Percentiles rank a stretch among this genome's conserved stretches.
These are phyloP conservation scores for Brassica juncea DNA, from an alignment of 345 rosid genomes.

Conservation along the genomic window DNA sequence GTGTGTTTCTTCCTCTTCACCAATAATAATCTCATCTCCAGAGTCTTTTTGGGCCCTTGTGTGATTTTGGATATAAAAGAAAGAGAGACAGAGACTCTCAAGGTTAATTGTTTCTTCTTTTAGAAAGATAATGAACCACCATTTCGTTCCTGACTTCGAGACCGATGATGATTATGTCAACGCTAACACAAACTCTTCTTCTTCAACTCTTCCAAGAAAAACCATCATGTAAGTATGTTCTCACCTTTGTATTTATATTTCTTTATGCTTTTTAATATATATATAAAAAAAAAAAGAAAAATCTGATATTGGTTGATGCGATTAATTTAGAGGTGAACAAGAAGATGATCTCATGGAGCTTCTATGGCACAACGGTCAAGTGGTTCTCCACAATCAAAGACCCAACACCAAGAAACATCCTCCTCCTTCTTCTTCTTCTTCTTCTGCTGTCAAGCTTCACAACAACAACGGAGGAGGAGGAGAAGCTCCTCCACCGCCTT, in stretches of 20 bases:
- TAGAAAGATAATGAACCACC: conserved; percentile 47
- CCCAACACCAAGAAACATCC: conserved; percentile 51
- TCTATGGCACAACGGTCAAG: conserved; percentile 91
- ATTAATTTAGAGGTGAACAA: conserved; percentile 41
- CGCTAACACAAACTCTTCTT: conserved; percentile 34
- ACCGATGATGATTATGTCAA: conserved; percentile 53
- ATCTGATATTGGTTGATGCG: not conserved
- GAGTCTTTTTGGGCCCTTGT: conserved; percentile 18
- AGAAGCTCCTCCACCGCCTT: conserved; percentile 10
- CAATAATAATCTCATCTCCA: not conserved
- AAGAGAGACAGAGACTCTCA: not conserved
- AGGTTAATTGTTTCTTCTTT: not conserved
- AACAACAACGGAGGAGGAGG: not conserved
- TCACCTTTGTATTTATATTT: not conserved
- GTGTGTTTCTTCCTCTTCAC: not conserved
- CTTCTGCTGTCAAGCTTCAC: conserved; percentile 1
- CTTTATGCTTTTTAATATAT: not conserved
- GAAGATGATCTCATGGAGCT: conserved; percentile 79
- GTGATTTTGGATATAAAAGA: not conserved
- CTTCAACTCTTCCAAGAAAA: conserved; percentile 51
- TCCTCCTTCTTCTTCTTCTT: conserved; percentile 25
- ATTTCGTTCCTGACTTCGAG: conserved; percentile 72
- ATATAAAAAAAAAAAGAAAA: no score
- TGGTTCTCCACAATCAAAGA: conserved; percentile 66
- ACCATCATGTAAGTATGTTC: conserved; percentile 51